These are phyloP conservation scores for Physcomitrium patens DNA, from an alignment of 225 moss, liverwort and hornwort species.

Conservation along the genomic window DNA sequence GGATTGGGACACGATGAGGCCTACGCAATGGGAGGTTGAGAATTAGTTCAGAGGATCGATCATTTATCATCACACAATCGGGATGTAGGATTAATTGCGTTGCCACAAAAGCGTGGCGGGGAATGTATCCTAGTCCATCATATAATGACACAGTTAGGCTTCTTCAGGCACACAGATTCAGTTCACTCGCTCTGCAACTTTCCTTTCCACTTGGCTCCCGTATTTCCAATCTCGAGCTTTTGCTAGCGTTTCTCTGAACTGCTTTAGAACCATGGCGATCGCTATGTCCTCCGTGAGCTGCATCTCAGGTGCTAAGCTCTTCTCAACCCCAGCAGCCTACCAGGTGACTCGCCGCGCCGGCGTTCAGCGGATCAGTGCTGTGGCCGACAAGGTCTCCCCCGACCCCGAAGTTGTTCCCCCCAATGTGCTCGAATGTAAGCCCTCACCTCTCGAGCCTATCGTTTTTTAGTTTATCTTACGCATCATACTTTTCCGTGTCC, in stretches of 20 bases:
- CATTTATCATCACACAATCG: constrained; percentile 30
- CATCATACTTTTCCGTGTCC: too few species aligned
- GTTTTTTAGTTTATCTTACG: too few species aligned
- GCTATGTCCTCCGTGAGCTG: constrained; percentile 50
- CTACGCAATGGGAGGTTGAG: constrained; percentile 39
- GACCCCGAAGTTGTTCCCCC: constrained; percentile 40
- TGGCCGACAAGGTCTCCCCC: constrained; percentile 45
- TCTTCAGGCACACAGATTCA: not conserved
- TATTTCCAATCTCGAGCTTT: not conserved
- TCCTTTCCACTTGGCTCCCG: constrained; percentile 31
- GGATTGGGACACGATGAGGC: constrained; percentile 31
- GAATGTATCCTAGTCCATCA: constrained; percentile 11
- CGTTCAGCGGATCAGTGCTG: constrained; percentile 40
- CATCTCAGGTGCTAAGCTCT: constrained; percentile 42
- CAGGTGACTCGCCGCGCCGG: constrained; percentile 35
- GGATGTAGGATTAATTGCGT: not conserved
- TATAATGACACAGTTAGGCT: not conserved
- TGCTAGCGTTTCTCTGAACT: not conserved
- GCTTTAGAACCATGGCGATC: constrained; percentile 33
- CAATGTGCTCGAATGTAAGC: constrained; percentile 57
- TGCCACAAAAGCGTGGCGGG: not conserved
- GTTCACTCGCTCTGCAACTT: not conserved
- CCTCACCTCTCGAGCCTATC: too few species aligned
- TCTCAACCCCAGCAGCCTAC: constrained; percentile 22
- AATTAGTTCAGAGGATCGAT: not conserved